Conservation (phyloP, 2,329 filamentous ascomycete genomes). For the Pseudocercospora ulei region DNA sequence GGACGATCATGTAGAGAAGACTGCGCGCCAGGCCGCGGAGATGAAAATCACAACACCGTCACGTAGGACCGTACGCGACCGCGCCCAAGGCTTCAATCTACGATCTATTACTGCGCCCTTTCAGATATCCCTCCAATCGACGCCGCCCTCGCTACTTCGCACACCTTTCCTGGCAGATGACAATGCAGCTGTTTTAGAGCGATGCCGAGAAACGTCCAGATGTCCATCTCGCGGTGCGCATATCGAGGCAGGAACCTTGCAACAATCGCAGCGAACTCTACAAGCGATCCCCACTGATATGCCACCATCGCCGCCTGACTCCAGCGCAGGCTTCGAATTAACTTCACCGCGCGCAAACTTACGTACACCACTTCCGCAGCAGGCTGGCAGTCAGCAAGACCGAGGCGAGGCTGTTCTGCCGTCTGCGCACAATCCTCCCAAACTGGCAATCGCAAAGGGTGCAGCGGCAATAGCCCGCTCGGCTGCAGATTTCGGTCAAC, state of each 20-base stretch:
- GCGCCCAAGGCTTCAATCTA: slow-evolving; percentile 20
- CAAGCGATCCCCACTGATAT: slow-evolving; percentile 32
- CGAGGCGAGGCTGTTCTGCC: slow-evolving; percentile 2
- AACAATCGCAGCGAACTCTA: slow-evolving; percentile 18
- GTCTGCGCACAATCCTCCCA: slow-evolving; percentile 1
- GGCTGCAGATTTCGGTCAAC: slow-evolving; percentile 9
- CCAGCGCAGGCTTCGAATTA: slow-evolving; percentile 28
- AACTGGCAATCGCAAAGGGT: slow-evolving; percentile 3
- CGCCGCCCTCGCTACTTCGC: slow-evolving; percentile 36
- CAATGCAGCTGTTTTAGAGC: slow-evolving; percentile 4
- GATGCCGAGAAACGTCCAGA: not conserved
- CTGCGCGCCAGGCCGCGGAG: slow-evolving; percentile 15
- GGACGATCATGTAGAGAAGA: slow-evolving; percentile 16
- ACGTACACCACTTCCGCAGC: slow-evolving; percentile 3
- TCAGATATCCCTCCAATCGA: slow-evolving; percentile 39
- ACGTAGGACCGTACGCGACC: slow-evolving; percentile 19
- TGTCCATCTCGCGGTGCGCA: slow-evolving; percentile 4
- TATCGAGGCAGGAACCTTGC: slow-evolving; percentile 10
- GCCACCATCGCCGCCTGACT: slow-evolving; percentile 33
- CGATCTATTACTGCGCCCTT: slow-evolving; percentile 36
- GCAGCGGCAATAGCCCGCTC: slow-evolving; percentile 7
- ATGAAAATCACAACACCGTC: slow-evolving; percentile 16
- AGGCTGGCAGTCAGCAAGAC: slow-evolving; percentile 4
- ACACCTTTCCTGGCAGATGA: slow-evolving; percentile 26
- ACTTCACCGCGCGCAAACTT: slow-evolving; percentile 12